Base-by-base conservation (phyloP, 2,329 filamentous ascomycete genomes). In the Aspergillus glaucus region DNA sequence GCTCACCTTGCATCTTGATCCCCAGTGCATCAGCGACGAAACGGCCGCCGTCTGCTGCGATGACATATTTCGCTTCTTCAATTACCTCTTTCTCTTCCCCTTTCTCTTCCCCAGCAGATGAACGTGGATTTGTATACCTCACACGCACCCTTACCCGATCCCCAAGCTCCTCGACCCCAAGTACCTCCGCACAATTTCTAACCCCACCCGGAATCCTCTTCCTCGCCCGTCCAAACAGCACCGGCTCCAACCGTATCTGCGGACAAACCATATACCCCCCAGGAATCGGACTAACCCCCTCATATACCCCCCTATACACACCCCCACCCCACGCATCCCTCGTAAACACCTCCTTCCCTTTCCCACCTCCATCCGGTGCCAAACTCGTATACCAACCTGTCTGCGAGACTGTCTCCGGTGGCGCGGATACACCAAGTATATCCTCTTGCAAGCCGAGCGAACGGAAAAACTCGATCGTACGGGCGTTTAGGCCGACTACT, bases 231-330 rank as follows among this genome's bases (percentile, higher is more conserved):
- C 53, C 47, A 37, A 55, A 50, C 24, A 70, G 50, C 28, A 70
- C 59, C 14, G 66, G 67, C 52, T 71, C 67, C 12, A 67, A 50
- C n/a, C 65, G 58, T 12, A 70, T 67, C 48, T 68, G 65, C 9
- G 66, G 63, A 30, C 68, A 45, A 4, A 62, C 62, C 17, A 50
- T 50, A 52, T 69, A 69, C 36, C 47, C 44, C 4, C 50, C 57
- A 14, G 64, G 62, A 42, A 58, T 62, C n/a, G 55, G 21, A 22
- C 22, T 22, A 22, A 22, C 51, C 7, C 39, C 36, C 6, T 55
- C 56, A 49, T 64, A 66, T 41, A 57, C 55, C 15, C 50, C 50
- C 9, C 36, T 47, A 46, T 61, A 63, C 6, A 44, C 14, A 1
- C 59, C 64, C 57, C 63, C 17, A 15, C 61, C 62, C 61, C 62